Evolutionary conservation across 768 basidiomycete genomes (phyloP).

Genomic region (Multifurca ochricompacta): DNA sequence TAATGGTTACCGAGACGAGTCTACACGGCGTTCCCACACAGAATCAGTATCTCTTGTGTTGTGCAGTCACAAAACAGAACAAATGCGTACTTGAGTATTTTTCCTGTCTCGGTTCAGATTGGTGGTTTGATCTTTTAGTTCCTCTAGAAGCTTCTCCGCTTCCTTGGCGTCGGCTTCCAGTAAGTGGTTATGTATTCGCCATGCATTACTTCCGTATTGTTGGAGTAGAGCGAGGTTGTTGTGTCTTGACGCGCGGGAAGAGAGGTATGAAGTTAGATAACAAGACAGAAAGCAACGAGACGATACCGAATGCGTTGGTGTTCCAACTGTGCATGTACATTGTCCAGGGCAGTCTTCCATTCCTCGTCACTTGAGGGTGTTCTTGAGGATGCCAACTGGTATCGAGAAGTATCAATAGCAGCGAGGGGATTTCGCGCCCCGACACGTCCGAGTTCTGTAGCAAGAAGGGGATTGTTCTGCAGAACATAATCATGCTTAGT

Average conservation of each 20-base stretch:
- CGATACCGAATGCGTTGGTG: slow-evolving; percentile 74
- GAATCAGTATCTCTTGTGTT: background rate
- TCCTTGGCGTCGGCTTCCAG: slow-evolving; percentile 70
- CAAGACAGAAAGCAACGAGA: background rate
- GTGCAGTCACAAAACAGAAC: background rate
- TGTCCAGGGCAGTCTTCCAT: slow-evolving; percentile 67
- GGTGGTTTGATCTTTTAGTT: slow-evolving; percentile 67
- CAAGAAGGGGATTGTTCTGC: slow-evolving; percentile 62
- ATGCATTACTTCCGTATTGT: slow-evolving; percentile 84
- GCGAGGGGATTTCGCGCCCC: slow-evolving; percentile 57
- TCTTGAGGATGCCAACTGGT: slow-evolving; percentile 64
- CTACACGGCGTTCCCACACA: no score
- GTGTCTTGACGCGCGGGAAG: slow-evolving; percentile 42
- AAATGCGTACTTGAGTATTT: slow-evolving; percentile 60
- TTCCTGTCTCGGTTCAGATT: slow-evolving; percentile 86
- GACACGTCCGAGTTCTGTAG: slow-evolving; percentile 69
- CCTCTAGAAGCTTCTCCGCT: slow-evolving; percentile 65
- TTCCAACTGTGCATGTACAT: slow-evolving; percentile 76
- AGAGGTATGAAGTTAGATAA: background rate
- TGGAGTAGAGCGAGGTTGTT: slow-evolving; percentile 78
- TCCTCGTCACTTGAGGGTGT: slow-evolving; percentile 62
- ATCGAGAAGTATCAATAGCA: slow-evolving; percentile 62
- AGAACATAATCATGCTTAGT: background rate
- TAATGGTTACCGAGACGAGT: slow-evolving; percentile 73
- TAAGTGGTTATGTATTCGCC: slow-evolving; percentile 86